Percentiles rank a stretch among this genome's conserved stretches.
Conservation (phyloP, 1,284 basidiomycete species). For the Golubevia sp. region DNA sequence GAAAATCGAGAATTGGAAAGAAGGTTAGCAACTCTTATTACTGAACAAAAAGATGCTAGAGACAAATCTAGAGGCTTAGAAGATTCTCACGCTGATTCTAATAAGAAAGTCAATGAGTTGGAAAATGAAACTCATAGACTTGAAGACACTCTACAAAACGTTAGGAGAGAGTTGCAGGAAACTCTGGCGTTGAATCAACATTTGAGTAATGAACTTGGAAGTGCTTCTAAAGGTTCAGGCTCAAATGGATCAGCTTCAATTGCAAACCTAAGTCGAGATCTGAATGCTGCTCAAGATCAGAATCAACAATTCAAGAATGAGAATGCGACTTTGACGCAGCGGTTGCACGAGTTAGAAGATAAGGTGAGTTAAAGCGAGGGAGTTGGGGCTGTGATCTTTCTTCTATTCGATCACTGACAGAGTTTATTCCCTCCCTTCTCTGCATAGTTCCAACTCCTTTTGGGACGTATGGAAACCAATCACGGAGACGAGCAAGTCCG, state of each 20-base stretch:
- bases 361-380: slow-evolving; percentile 6
- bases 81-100: slow-evolving; percentile 11
- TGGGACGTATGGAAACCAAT: slow-evolving; percentile 35
- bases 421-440: background rate
- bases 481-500: slow-evolving; percentile 21
- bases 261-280: slow-evolving; percentile 1
- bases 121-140: slow-evolving; percentile 31
- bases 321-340: slow-evolving; percentile 31
- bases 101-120: slow-evolving; percentile 27
- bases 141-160: slow-evolving; percentile 22
- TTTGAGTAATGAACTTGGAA: slow-evolving; percentile 23
- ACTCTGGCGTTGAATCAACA: slow-evolving; percentile 37
- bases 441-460: slow-evolving; percentile 37
- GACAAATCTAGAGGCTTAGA: slow-evolving; percentile 9
- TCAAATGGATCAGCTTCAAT: background rate
- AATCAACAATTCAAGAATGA: slow-evolving; percentile 41
- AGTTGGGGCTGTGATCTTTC: background rate
- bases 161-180: slow-evolving; percentile 29
- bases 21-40: slow-evolving; percentile 25
- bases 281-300: slow-evolving; percentile 20
- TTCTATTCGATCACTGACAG: background rate
- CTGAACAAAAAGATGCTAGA: slow-evolving; percentile 28
- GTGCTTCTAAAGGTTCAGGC: background rate
- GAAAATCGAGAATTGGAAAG: slow-evolving; percentile 51
- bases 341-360: slow-evolving; percentile 41